These are phyloP conservation scores for Ceratopteris richardii DNA, from an alignment of 75 land plant species.

Conservation along the genomic window DNA sequence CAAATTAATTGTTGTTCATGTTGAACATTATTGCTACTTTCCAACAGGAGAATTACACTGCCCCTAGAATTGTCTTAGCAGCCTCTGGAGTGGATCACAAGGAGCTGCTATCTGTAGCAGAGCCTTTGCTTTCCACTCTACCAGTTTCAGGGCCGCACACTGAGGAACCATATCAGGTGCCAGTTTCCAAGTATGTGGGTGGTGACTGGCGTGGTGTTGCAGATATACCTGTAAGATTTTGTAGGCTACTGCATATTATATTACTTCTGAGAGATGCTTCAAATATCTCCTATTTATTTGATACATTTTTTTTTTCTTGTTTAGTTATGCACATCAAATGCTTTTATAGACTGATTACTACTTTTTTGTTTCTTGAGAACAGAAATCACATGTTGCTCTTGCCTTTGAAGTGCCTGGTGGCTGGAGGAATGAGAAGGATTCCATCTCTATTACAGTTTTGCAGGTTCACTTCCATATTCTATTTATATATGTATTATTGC, in stretches of 20 bases:
- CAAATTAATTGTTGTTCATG: too few relatives aligned
- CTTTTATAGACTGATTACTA: too few relatives aligned
- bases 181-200: conserved; percentile 65
- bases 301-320: too few relatives aligned
- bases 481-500: too few relatives aligned
- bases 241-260: too few relatives aligned
- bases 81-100: conserved; percentile 95
- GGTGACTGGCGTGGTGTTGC: conserved; percentile 82
- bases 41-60: conserved; percentile 75
- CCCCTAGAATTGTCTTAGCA: conserved; percentile 83
- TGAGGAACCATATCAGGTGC: conserved; percentile 27
- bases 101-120: conserved; percentile 63
- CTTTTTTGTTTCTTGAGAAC: too few relatives aligned
- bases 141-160: conserved; percentile 23
- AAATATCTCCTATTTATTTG: too few relatives aligned
- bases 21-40: too few relatives aligned
- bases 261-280: too few relatives aligned
- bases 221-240: conserved; percentile 69
- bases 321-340: too few relatives aligned
- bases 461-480: too few relatives aligned
- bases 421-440: conserved; percentile 82
- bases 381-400: conserved; percentile 82
- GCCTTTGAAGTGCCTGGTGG: conserved; percentile 98
- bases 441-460: conserved; percentile 67
- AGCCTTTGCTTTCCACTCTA: conserved; percentile 77